Evolutionary conservation across 495 filamentous ascomycete genomes (phyloP).

Genomic region (Aspergillus cristatus): DNA sequence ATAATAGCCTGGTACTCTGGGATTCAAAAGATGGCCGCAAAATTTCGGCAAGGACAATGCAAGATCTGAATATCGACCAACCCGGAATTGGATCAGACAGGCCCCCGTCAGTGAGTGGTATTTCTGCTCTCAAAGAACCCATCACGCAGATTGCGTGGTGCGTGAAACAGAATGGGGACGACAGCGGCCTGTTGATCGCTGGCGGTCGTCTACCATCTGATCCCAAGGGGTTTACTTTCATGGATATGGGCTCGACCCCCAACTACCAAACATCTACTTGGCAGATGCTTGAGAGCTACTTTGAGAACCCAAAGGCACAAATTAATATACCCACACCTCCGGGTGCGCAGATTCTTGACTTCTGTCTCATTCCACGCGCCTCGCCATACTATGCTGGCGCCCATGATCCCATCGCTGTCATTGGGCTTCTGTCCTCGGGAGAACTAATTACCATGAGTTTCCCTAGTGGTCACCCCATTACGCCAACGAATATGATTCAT

Average conservation of each 20-base stretch:
- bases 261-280: constrained; percentile 84
- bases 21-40: constrained; percentile 85
- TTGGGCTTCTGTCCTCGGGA: constrained; percentile 72
- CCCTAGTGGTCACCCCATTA: constrained; percentile 81
- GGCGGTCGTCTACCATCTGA: constrained; percentile 62
- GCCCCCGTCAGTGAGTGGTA: constrained; percentile 27
- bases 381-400: constrained; percentile 80
- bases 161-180: constrained; percentile 81
- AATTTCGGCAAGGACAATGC: constrained; percentile 71
- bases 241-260: constrained; percentile 83
- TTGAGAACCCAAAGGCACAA: constrained; percentile 59
- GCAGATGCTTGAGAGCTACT: constrained; percentile 68
- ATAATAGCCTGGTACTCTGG: constrained; percentile 87
- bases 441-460: constrained; percentile 85
- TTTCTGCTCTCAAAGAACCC: constrained; percentile 54
- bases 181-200: constrained; percentile 80
- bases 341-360: constrained; percentile 68
- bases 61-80: constrained; percentile 59
- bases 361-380: constrained; percentile 69
- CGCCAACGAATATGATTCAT: constrained; percentile 83
- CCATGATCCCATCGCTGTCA: constrained; percentile 79
- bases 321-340: constrained; percentile 68
- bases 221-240: constrained; percentile 64
- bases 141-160: constrained; percentile 80
- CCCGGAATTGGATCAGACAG: constrained; percentile 40